Evolutionary conservation across 2,329 filamentous ascomycete genomes (phyloP).

Genomic region (Zelopaecilomyces penicillatus): DNA sequence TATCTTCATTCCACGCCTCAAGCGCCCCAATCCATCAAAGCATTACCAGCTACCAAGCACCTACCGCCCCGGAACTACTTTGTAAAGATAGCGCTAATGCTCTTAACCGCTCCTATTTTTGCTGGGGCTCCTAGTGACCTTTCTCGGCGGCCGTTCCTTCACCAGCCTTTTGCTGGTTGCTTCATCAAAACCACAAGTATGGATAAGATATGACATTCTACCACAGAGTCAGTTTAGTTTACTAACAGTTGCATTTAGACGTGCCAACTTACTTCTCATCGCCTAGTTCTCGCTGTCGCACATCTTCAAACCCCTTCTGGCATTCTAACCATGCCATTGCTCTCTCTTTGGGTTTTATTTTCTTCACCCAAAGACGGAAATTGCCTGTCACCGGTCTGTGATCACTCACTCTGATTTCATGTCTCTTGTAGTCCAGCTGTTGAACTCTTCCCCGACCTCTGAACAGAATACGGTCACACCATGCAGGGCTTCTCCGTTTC

Average conservation of each 20-base stretch:
- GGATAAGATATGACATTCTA: conserved; percentile 43
- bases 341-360: conserved; percentile 59
- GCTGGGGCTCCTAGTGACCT: conserved; percentile 18
- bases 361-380: conserved; percentile 80
- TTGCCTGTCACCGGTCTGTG: conserved; percentile 84
- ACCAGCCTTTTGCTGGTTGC: conserved; percentile 41
- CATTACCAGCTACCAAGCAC: too few species aligned
- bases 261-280: conserved; percentile 64
- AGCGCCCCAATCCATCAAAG: too few species aligned
- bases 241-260: background rate
- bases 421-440: conserved; percentile 78
- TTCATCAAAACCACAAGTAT: conserved; percentile 45
- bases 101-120: conserved; percentile 11
- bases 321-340: conserved; percentile 62
- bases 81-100: conserved; percentile 5
- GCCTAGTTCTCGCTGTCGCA: conserved; percentile 58
- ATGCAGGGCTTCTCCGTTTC: conserved; percentile 87
- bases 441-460: conserved; percentile 72
- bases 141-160: conserved; percentile 28
- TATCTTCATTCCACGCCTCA: too few species aligned
- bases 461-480: conserved; percentile 93
- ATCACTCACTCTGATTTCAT: conserved; percentile 86
- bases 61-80: conserved; percentile 3
- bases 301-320: conserved; percentile 64
- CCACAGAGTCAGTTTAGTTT: conserved; percentile 14